A percentile compares a stretch with the other conserved stretches of the same genome.
phyloP scores from a whole-genome alignment of 2,329 filamentous ascomycete species.

The Calonectria honghensis region DNA sequence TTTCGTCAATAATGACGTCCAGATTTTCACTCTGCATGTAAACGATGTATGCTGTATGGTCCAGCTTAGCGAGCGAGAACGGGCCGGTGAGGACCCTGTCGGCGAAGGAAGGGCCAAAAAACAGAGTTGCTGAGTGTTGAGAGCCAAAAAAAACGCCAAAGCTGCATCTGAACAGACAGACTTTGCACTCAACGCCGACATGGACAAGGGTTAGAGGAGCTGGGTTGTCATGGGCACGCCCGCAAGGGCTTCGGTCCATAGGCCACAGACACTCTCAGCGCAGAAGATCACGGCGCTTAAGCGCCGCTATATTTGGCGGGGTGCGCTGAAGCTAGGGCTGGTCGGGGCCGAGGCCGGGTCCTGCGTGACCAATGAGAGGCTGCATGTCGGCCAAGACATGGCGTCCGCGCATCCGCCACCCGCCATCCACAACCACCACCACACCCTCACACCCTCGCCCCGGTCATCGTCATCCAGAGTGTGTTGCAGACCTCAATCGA shows the following conservation, averaged over 20 bases:
- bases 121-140: conserved; percentile 26
- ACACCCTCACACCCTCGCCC: conserved; percentile 20
- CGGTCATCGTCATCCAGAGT: conserved; percentile 14
- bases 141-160: conserved; percentile 27
- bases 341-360: conserved; percentile 39
- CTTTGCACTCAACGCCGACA: conserved; percentile 26
- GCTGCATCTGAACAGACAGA: conserved; percentile 24
- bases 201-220: conserved; percentile 14
- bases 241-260: conserved; percentile 22
- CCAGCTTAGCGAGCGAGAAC: conserved; percentile 26
- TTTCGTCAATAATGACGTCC: conserved; percentile 27
- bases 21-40: conserved; percentile 38
- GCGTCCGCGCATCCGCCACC: conserved; percentile 27
- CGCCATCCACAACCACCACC: conserved; percentile 33
- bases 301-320: conserved; percentile 57
- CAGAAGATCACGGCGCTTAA: conserved; percentile 44
- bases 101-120: conserved; percentile 21
- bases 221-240: conserved; percentile 23
- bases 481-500: conserved; percentile 23
- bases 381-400: conserved; percentile 29
- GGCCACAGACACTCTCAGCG: conserved; percentile 23
- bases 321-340: conserved; percentile 45
- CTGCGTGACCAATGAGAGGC: conserved; percentile 29
- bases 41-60: conserved; percentile 16
- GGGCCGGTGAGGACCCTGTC: conserved; percentile 24